phyloP scores from a whole-genome alignment of 2,329 filamentous ascomycete genomes.

The Dactylonectria estremocensis region DNA sequence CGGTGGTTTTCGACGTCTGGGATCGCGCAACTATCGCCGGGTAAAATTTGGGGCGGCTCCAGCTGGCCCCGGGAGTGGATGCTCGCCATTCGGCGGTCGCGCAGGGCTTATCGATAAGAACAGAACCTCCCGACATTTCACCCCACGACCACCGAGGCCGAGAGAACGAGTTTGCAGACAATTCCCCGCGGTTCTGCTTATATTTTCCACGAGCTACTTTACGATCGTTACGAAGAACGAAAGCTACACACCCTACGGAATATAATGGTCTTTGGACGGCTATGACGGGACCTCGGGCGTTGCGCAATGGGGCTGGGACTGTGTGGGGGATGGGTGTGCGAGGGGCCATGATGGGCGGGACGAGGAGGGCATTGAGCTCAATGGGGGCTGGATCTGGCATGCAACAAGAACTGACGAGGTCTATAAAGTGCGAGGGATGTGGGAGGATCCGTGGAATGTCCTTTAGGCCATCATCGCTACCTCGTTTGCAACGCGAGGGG shows the following conservation, averaged over 20 bases:
- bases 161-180: neutral
- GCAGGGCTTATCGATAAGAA: slow-evolving; percentile 50
- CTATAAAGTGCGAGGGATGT: neutral
- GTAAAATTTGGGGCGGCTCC: slow-evolving; percentile 50
- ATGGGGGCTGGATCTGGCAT: neutral
- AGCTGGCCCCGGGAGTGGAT: slow-evolving; percentile 34
- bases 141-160: slow-evolving; percentile 12
- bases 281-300: slow-evolving; percentile 44
- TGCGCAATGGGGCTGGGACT: slow-evolving; percentile 43
- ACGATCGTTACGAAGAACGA: neutral
- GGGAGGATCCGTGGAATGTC: neutral
- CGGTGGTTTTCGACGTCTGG: slow-evolving; percentile 30
- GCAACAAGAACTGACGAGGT: neutral
- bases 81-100: slow-evolving; percentile 20
- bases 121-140: slow-evolving; percentile 23
- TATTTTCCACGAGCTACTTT: neutral
- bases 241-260: slow-evolving; percentile 13
- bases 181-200: neutral
- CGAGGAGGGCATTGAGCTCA: slow-evolving; percentile 41
- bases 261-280: slow-evolving; percentile 41
- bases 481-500: slow-evolving; percentile 4
- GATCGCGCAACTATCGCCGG: slow-evolving; percentile 33
- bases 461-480: slow-evolving; percentile 3
- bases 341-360: slow-evolving; percentile 22
- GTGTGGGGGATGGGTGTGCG: slow-evolving; percentile 24